Percentiles rank a stretch among this genome's conserved stretches.
Conservation (phyloP, 139 green algal genomes). For the Trebouxia sp. region DNA sequence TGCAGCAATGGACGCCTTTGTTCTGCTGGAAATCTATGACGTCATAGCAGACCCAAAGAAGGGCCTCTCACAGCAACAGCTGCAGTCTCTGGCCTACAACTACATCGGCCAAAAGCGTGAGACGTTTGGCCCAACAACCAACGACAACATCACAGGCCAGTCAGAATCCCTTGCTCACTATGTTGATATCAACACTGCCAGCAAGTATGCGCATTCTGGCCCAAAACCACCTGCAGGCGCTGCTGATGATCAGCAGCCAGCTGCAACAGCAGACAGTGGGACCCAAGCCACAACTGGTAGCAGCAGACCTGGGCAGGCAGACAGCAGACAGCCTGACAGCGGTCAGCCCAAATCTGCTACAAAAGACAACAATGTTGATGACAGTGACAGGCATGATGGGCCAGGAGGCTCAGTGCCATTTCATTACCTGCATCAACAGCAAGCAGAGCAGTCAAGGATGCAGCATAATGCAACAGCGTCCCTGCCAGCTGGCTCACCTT, state of each 20-base stretch:
- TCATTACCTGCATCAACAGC: too few species aligned
- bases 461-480: too few species aligned
- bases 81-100: not conserved
- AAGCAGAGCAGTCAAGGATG: too few species aligned
- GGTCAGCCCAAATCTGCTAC: not conserved
- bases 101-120: not conserved
- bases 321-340: not conserved
- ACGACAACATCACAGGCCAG: too few species aligned
- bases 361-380: not conserved
- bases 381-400: not conserved
- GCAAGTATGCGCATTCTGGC: too few species aligned
- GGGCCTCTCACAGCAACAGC: not conserved
- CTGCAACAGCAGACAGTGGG: too few species aligned
- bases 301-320: not conserved
- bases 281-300: not conserved
- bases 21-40: conserved; percentile 24
- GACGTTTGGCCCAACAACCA: too few species aligned
- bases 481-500: not conserved
- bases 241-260: not conserved
- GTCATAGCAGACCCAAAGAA: not conserved
- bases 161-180: too few species aligned
- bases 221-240: not conserved
- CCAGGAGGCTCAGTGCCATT: too few species aligned
- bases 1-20: conserved; percentile 64
- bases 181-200: too few species aligned